Base-by-base conservation (phyloP, 306 rosid species). In the Crotalaria pallida region DNA sequence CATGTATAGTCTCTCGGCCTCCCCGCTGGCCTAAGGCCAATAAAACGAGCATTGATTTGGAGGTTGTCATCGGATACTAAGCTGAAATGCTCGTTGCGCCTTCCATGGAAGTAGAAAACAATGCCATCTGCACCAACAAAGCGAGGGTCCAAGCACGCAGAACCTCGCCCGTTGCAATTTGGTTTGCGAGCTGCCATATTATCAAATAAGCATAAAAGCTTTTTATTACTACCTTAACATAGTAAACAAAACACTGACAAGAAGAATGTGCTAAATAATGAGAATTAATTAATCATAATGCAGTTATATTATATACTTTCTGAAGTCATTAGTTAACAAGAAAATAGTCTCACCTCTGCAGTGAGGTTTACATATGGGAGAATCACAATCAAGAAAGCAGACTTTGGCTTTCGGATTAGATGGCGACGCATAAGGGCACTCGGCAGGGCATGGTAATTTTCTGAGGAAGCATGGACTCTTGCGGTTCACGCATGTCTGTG, bases 51-150 rank as follows among this genome's bases (percentile, higher is more conserved):
- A 34, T 92, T 92, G 84, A 92, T 80, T 63, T 89, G 96, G 29
- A 92, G 80, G 79, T 82, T 81, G 45, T 2, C 49, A 43, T 87
- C 95, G 1, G 95, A 87, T 19, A 92, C 92, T 67, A 92, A 80
- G 78, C 77, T 75, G 88, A 87, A 92, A 59, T 87, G 82, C 82
- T 92, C 83, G 8, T 89, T 79, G 18, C 65, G 67, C 78, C 72
- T 81, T 81, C 98, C 98, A 23, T 92, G 98, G 84, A 92, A 92
- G 84, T 92, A 92, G 84, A 92, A 92, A 24, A 89, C 96, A 31
- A 76, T 70, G 38, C 94, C 96, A 15, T 92, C 98, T 57, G 88
- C 90, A 44, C 96, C 96, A 13, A 89, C 86, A 65, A 92, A 92
- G 23, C 98, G 89, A 0, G 96, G 98, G 76, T 92, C 96, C 75